Conservation (phyloP, 139 green algal genomes). For the Chlamydomonas urium region DNA sequence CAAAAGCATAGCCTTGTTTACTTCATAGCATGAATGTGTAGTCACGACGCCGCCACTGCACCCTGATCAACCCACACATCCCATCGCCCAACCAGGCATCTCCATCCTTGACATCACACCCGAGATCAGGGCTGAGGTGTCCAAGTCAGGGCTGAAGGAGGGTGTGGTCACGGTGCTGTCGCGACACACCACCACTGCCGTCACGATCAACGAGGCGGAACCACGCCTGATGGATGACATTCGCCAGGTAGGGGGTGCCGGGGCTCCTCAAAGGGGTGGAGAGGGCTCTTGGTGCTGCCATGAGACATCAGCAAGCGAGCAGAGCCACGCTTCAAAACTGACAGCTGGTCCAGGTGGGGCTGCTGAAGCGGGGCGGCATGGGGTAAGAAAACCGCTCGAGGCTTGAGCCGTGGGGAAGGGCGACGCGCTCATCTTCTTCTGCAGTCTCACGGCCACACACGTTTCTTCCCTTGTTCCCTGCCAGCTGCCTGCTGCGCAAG, state of each 20-base stretch:
- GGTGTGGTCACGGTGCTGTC: neutral
- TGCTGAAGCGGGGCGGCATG: neutral
- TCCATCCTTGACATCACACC: constrained; percentile 7
- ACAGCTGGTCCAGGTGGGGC: neutral
- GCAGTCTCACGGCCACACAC: neutral
- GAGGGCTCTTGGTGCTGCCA: neutral
- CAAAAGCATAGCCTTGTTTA: too few relatives aligned
- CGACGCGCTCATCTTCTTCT: too few relatives aligned
- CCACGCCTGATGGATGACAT: constrained; percentile 70
- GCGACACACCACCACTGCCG: constrained; percentile 62
- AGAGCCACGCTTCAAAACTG: neutral
- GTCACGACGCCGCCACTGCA: too few relatives aligned
- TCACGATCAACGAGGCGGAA: constrained; percentile 79
- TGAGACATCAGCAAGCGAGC: neutral
- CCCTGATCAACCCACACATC: neutral
- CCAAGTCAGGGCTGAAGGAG: neutral
- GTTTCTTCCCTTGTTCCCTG: neutral
- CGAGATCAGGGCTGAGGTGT: neutral
- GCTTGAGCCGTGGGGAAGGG: too few relatives aligned
- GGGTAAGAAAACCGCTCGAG: neutral
- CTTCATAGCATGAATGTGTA: too few relatives aligned
- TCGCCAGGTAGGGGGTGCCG: constrained; percentile 22
- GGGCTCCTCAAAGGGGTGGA: constrained; percentile 35
- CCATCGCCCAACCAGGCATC: neutral
- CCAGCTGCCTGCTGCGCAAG: neutral